Base-by-base conservation (phyloP, 768 basidiomycete genomes). In the Hortiboletus flavorubellus region DNA sequence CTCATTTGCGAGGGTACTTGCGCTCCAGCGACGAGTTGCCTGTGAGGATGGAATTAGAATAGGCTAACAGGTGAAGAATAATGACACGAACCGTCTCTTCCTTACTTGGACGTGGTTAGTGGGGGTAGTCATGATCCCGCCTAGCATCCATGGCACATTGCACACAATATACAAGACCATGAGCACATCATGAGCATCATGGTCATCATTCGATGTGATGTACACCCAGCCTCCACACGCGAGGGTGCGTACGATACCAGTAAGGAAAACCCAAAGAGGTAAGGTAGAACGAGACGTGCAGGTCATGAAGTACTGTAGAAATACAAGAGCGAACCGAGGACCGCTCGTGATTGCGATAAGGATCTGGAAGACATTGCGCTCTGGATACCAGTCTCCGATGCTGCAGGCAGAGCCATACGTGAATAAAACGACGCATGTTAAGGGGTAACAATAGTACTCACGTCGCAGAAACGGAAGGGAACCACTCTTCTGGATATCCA, bases 141-240 rank as follows among this genome's bases (percentile, higher is more conserved):
- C 83, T 26, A 85, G 61, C 93, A 95, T 96, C 92, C 92, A 96
- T 4, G 93, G 93, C 4, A 93, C 64, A 64, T 90, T 93, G 67
- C 84, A 81, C 4, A 90, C 76, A 58, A 96, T 89, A 66, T 95
- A 96, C 49, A 80, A 69, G 55, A 95, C 85, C 93, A 96, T 96
- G 66, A 86, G 83, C 37, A 93, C 72, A 67, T 96, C 93, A 72
- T 96, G 93, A 14, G 78, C 76, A 64, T 89, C 87, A 61, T 92
- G 91, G 71, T 89, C 80, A 66, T 95, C 93, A 49, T 74, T 83
- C 3, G 89, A 90, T 0, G 93, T 94, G 64, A 95, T 84, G 63
- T 85, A 96, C 30, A 94, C 91, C 93, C 93, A 96, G 29, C 93
- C 92, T 33, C 91, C 93, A 63, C 93, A 95, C 3, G 83, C 78